Percentiles rank a stretch among this genome's conserved stretches.
These are phyloP conservation scores for Kluyveromyces siamensis DNA, from an alignment of 805 yeast species.

Conservation along the genomic window DNA sequence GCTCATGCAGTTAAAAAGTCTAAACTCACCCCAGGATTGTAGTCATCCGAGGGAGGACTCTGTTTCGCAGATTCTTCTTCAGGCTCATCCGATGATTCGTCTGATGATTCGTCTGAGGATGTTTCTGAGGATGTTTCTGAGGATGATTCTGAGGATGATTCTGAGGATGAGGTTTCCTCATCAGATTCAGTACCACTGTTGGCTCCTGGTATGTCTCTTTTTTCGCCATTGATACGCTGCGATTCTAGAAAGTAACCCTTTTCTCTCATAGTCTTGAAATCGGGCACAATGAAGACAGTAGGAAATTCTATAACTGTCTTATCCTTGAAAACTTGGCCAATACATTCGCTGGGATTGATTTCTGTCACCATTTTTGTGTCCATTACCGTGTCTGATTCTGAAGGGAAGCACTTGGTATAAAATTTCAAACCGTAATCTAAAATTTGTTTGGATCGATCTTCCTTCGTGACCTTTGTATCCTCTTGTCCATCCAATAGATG, in stretches of 20 bases:
- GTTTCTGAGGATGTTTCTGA: not conserved
- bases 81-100: not conserved
- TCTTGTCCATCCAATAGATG: slow-evolving; percentile 6
- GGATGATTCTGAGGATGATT: not conserved
- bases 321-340: slow-evolving; percentile 45
- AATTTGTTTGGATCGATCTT: slow-evolving; percentile 11
- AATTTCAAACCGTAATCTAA: slow-evolving; percentile 12
- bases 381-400: slow-evolving; percentile 20
- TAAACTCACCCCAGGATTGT: slow-evolving; percentile 20
- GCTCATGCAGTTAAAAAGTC: slow-evolving; percentile 15
- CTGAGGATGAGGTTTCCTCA: not conserved
- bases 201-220: too few species aligned
- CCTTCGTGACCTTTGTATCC: not conserved
- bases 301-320: slow-evolving; percentile 71
- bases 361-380: slow-evolving; percentile 32
- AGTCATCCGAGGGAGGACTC: slow-evolving; percentile 13
- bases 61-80: slow-evolving; percentile 12
- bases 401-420: slow-evolving; percentile 26
- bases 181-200: not conserved
- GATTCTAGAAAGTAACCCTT: not conserved
- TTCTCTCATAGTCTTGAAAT: not conserved
- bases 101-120: not conserved
- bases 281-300: slow-evolving; percentile 40
- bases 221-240: too few species aligned
- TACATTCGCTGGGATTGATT: slow-evolving; percentile 26